Evolutionary conservation across 2,329 filamentous ascomycete species (phyloP), one percentile per base, ranked within the genome.

Genomic region (Emmonsiellopsis sp.): DNA sequence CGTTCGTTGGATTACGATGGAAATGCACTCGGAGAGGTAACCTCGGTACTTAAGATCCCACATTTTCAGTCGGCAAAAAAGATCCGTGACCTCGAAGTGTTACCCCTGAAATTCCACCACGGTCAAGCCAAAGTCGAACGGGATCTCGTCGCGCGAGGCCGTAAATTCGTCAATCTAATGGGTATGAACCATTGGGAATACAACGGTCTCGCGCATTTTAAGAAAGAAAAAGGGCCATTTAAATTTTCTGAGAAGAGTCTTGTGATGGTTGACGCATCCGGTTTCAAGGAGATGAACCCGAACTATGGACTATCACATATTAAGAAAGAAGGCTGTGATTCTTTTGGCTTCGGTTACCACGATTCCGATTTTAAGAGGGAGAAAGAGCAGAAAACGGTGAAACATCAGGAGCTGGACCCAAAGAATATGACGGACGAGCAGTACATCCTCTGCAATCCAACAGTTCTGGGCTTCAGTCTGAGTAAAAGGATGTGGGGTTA

Each of bases 71-170:
- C 57, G 48, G 50, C 54, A 37, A 54, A 46, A 44, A 37, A 45
- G 34, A 62, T 69, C 54, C 58, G 57, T 47, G 42, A 54, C 44
- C 58, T 68, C 11, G 46, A 53, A 9, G 60, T 55, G 11, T 68
- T 61, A 51, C 65, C 61, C 20, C 57, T 69, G 38, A 30, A 62
- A 46, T 65, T 42, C 20, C 40, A 64, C 49, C 58, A 68, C 48
- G 37, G 16, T 26, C 32, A 50, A 37, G 40, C 30, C 35, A 47
- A 55, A 37, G 45, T 59, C 37, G 43, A 52, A 35, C 40, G 13
- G 13, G 51, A 54, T 26, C 54, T 57, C 13, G 46, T 51, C n/a
- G 46, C 51, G 37, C 34, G 53, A 15, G 57, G 57, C 15, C 45
- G 49, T 4, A 48, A 53, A 34, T 59, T 57, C 38, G 42, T 51